phyloP scores from a whole-genome alignment of 257 asterid genomes.

The Primulina eburnea region DNA sequence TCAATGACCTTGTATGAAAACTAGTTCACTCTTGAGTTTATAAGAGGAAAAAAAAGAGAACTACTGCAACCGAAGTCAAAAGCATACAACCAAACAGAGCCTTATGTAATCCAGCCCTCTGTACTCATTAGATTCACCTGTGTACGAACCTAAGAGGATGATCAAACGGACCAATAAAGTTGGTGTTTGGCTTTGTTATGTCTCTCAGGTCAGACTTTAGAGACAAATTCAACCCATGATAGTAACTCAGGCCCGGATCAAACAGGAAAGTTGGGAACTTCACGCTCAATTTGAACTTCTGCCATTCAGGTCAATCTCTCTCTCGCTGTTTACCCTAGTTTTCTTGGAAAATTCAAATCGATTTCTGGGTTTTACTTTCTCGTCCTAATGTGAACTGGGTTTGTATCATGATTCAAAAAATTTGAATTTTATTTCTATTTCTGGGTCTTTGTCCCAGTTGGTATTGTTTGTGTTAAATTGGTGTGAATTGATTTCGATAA shows the following conservation, averaged over 20 bases:
- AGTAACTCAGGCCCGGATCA: not conserved
- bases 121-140: not conserved
- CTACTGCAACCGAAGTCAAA: not conserved
- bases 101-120: not conserved
- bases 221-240: not conserved
- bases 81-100: not conserved
- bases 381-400: slow-evolving; percentile 32
- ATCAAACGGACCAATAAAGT: not conserved
- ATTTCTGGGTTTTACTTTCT: slow-evolving; percentile 6
- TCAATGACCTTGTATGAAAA: not conserved
- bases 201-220: not conserved
- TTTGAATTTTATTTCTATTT: not conserved
- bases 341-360: slow-evolving; percentile 11
- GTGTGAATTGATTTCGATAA: slow-evolving; percentile 25
- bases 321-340: slow-evolving; percentile 1
- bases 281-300: slow-evolving; percentile 15
- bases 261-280: not conserved
- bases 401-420: slow-evolving; percentile 25
- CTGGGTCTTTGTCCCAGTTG: slow-evolving; percentile 7
- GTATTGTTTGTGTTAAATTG: not conserved
- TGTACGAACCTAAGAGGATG: not conserved
- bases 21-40: not conserved
- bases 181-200: not conserved
- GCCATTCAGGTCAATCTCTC: slow-evolving; percentile 28
- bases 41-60: not conserved